Conservation (phyloP, 257 asterid genomes). For the Gentiana dahurica region DNA sequence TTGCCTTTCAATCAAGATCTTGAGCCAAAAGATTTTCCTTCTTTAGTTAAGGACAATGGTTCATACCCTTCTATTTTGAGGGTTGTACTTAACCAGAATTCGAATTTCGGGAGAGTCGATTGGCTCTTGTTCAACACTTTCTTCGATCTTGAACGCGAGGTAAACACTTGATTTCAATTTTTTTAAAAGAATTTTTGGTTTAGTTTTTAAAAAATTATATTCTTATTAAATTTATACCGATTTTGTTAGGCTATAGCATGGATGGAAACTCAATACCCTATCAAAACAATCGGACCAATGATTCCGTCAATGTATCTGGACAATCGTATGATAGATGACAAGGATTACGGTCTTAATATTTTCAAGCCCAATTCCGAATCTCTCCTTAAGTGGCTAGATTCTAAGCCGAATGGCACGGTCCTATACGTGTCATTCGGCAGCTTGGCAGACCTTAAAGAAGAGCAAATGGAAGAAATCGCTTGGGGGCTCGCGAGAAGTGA, state of each 20-base stretch:
- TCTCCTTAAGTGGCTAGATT: constrained; percentile 10
- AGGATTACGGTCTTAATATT: constrained; percentile 6
- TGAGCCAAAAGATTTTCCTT: constrained; percentile 29
- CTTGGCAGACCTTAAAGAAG: constrained; percentile 1
- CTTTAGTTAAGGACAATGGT: constrained; percentile 10
- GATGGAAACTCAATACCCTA: constrained; percentile 7
- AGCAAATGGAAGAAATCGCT: constrained; percentile 17
- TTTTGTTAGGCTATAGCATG: too few relatives aligned
- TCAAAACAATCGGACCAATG: constrained; percentile 11
- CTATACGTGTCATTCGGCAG: constrained; percentile 15
- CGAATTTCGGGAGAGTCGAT: constrained; percentile 26
- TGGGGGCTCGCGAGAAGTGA: constrained; percentile 2
- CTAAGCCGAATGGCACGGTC: constrained; percentile 4
- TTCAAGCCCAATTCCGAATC: neutral
- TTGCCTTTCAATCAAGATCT: constrained; percentile 29
- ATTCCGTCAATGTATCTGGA: constrained; percentile 5
- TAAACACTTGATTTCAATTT: neutral
- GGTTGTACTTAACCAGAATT: constrained; percentile 15
- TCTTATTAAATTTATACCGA: too few relatives aligned
- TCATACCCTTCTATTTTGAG: constrained; percentile 15
- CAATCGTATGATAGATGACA: neutral
- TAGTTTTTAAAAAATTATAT: too few relatives aligned
- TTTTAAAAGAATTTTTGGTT: too few relatives aligned
- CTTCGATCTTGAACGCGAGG: constrained; percentile 23
- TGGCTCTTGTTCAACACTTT: constrained; percentile 40